Evolutionary conservation across 352 stramenopile genomes (phyloP).

Genomic region (Phytopythium oedochilum): DNA sequence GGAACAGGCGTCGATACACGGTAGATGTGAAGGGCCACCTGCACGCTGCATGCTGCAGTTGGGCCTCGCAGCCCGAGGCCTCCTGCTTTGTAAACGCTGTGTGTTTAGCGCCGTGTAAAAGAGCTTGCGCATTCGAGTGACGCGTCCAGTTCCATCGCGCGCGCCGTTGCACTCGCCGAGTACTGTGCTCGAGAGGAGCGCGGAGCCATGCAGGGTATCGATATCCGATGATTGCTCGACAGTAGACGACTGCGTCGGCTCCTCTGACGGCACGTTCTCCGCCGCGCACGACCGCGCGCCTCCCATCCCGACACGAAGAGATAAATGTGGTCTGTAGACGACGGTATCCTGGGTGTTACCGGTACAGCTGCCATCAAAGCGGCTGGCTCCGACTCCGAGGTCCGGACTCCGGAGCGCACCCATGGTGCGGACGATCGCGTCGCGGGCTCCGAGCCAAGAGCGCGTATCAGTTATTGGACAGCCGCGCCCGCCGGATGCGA

Average conservation of each 20-base stretch:
- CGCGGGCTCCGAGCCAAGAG: no score
- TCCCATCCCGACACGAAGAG: neutral
- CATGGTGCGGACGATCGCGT: neutral
- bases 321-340: neutral
- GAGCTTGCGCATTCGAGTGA: neutral
- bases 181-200: neutral
- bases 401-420: neutral
- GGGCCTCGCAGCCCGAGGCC: no score
- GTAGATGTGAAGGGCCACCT: no score
- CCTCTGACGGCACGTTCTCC: neutral
- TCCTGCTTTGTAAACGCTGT: no score
- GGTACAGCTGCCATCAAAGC: no score
- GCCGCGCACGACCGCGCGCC: neutral
- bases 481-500: neutral
- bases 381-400: no score
- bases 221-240: constrained; percentile 5
- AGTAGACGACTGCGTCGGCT: neutral
- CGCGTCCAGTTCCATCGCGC: neutral
- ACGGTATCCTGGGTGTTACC: no score
- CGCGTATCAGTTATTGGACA: constrained; percentile 1
- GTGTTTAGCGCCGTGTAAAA: no score
- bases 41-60: no score
- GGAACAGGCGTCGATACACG: no score
- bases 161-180: neutral
- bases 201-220: neutral